phyloP scores from a whole-genome alignment of 768 basidiomycete species.

The Boletus reticulatus region DNA sequence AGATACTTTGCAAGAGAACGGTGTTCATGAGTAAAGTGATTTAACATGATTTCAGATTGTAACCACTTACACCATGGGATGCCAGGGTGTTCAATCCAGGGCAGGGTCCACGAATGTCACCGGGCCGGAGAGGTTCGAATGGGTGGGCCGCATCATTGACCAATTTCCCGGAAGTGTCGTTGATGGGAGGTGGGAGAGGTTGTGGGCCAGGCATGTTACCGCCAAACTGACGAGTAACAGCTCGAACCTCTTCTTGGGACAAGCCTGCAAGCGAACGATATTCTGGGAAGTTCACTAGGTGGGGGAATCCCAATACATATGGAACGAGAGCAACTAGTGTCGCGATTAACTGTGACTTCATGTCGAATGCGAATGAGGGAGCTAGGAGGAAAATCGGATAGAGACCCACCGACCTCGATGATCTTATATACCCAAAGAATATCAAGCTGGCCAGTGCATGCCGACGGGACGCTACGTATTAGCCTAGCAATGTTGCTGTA shows the following conservation, averaged over 20 bases:
- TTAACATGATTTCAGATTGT: not conserved
- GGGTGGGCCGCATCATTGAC: conserved; percentile 10
- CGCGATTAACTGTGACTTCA: not conserved
- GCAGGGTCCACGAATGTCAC: conserved; percentile 21
- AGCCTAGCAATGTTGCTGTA: too few species aligned
- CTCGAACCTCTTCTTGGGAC: conserved; percentile 14
- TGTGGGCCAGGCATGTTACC: conserved; percentile 16
- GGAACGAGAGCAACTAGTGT: not conserved
- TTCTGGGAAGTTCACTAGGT: conserved; percentile 9
- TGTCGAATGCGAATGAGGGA: too few species aligned
- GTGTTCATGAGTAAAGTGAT: not conserved
- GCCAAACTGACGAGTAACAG: conserved; percentile 4
- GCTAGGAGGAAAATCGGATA: too few species aligned
- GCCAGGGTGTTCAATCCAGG: conserved; percentile 23
- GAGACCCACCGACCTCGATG: too few species aligned
- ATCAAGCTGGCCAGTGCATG: too few species aligned
- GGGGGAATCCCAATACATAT: conserved; percentile 4
- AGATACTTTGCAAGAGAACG: conserved; percentile 10
- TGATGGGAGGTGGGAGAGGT: conserved; percentile 10
- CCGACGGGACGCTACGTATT: too few species aligned
- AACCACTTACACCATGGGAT: conserved; percentile 18
- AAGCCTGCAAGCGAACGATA: conserved; percentile 18
- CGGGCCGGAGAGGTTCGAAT: conserved; percentile 3
- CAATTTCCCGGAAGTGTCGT: conserved; percentile 18
- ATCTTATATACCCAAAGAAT: too few species aligned